phyloP scores from a whole-genome alignment of 352 stramenopile species.

The Globisporangium barbulae region DNA sequence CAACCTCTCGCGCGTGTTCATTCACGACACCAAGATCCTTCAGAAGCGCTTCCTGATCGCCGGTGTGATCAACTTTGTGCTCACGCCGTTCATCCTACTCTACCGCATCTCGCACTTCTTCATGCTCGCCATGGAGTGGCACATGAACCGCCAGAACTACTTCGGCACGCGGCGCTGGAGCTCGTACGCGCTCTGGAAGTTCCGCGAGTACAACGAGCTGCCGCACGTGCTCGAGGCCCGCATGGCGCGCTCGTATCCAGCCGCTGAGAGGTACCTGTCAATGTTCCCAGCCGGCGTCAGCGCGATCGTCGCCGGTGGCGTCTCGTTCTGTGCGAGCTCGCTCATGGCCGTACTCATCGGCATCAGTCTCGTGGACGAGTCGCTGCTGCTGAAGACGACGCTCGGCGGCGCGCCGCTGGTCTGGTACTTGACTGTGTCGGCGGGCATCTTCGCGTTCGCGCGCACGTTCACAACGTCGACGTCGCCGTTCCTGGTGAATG shows the following conservation, averaged over 20 bases:
- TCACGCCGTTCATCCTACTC: slow-evolving; percentile 97
- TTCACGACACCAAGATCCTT: slow-evolving; percentile 91
- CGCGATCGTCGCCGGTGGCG: slow-evolving; percentile 88
- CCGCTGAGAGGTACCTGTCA: slow-evolving; percentile 92
- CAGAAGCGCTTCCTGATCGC: slow-evolving; percentile 92
- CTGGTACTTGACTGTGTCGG: slow-evolving; percentile 96
- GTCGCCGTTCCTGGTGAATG: slow-evolving; percentile 71
- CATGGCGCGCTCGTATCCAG: slow-evolving; percentile 89
- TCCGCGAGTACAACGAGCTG: slow-evolving; percentile 98
- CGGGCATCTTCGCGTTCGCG: slow-evolving; percentile 73
- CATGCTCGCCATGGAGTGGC: slow-evolving; percentile 95
- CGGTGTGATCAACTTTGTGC: slow-evolving; percentile 92
- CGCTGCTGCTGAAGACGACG: slow-evolving; percentile 94
- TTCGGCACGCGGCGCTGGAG: slow-evolving; percentile 95
- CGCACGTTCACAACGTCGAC: slow-evolving; percentile 71
- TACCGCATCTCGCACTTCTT: slow-evolving; percentile 98
- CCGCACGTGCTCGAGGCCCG: slow-evolving; percentile 95
- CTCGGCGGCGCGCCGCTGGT: slow-evolving; percentile 93
- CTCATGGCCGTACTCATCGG: slow-evolving; percentile 93
- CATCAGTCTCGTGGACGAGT: slow-evolving; percentile 94
- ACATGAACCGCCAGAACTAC: slow-evolving; percentile 89
- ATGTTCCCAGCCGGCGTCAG: slow-evolving; percentile 92
- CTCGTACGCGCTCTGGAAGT: slow-evolving; percentile 85
- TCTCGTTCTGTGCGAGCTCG: slow-evolving; percentile 96
- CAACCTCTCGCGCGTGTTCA: slow-evolving; percentile 82